Base-by-base conservation (phyloP, 177 flowering plant species). In the Vitis hybrid region DNA sequence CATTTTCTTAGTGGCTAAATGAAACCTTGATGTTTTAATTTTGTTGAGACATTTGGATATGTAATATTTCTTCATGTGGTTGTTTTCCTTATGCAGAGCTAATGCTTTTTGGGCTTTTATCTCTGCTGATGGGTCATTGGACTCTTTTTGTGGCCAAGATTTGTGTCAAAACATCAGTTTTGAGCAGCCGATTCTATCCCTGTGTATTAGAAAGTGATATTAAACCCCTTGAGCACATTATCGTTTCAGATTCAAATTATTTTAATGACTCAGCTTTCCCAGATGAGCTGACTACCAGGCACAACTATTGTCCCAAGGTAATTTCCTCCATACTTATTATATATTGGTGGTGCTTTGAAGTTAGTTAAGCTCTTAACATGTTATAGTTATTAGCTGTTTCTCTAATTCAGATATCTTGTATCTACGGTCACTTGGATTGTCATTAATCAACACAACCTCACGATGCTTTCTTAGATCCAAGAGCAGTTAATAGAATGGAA, bases 101-200 rank as follows among this genome's bases (percentile, higher is more conserved):
- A 11, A 90, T 91, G 92, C 85, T 91, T 56, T 90, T 87, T 75
- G 89, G 86, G 61, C 72, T 87, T 19, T 58, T 85, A 19, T 87
- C 91, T 35, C 66, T 87, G 83, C 66, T 85, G 75, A 75, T 85
- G 89, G 86, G 89, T 56, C 91, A 85, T 65, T 85, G 85, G 84
- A 69, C 84, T 56, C 59, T 75, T 48, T 81, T 72, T 79, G 79
- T 85, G 49, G 82, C 89, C 3, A 76, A 77, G 71, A 85, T 87
- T 66, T 87, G 91, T 66, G 60, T 86, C 5, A 86, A 82, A 68
- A 75, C 87, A 14, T 82, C 91, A 7, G 70, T 60, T 17, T 63
- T 80, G 48, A 78, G 80, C 71, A 71, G 75, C 48, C 70, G 70
- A n/a, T 85, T 84, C 74, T 85, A 80, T 66, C 86, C 86, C 2